Base-by-base conservation (phyloP, 257 asterid species). In the Henckelia pumila region DNA sequence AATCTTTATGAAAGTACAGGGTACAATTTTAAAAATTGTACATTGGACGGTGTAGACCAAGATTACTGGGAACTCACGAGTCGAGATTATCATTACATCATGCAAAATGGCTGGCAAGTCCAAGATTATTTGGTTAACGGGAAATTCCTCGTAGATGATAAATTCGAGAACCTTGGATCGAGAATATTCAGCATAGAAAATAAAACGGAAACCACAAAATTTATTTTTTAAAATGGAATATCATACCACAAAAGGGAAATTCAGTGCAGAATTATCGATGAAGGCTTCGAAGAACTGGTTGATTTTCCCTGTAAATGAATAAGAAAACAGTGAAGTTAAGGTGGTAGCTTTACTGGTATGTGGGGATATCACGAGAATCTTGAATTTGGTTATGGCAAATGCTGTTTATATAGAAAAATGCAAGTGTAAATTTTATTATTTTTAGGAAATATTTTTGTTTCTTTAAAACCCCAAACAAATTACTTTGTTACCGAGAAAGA, bases 171-270 rank as follows among this genome's bases (percentile, higher is more conserved):
- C 3, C 16, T 37, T 37, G 52, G 52, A 71, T 55, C 75, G 64
- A 63, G 83, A 73, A 73, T 73, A 73, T 72, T 53, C 57, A 67
- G 11, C 17, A 67, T 57, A 52, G 55, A 17, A 59, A 32, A 16
- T 9, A 33, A 7, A 7, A 2, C 4, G 16, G 6, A 37, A 37
- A 23, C 2, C 23, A 49, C 32, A 10, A 47, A 37, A 65, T 40
- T 8, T 5, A 26, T 26, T 26, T 26, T 26, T 9, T 8, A 33
- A 35, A 35, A 35, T 8, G 0, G 17, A 37, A 37, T 37, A 13
- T 14, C 52, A 13, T 44, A 44, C 52, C 52, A 44, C 19, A 44
- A 4, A 44, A 33, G 14, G 10, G 52, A 14, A 3, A 44, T 44
- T 19, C 19, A 13, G 19, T 44, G 19, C 7, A 44, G 52, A 44